A percentile compares a stretch with the other conserved stretches of the same genome.
phyloP scores from a whole-genome alignment of 176 grass and related monocot genomes.

The Zoysia japonica region DNA sequence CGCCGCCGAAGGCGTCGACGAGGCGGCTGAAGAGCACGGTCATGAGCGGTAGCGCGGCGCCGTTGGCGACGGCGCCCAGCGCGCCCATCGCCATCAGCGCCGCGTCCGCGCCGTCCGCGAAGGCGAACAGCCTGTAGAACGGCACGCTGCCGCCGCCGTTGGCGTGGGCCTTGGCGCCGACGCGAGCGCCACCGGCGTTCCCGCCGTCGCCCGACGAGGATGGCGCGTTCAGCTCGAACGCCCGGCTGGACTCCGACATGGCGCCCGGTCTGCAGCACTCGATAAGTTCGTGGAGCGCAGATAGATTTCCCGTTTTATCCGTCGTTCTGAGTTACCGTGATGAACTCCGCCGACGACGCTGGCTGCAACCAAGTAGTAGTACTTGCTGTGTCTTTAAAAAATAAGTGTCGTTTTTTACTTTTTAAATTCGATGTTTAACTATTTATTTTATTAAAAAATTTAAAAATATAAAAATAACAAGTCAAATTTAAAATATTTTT shows the following conservation, averaged over 20 bases:
- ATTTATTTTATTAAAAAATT: too few relatives aligned
- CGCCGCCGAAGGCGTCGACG: constrained; percentile 83
- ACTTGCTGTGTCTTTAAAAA: too few relatives aligned
- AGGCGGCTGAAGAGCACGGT: constrained; percentile 87
- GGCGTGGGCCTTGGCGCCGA: not conserved
- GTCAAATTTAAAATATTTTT: too few relatives aligned
- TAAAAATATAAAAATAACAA: too few relatives aligned
- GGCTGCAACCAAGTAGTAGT: too few relatives aligned
- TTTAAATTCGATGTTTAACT: too few relatives aligned
- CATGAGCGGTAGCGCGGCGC: constrained; percentile 85
- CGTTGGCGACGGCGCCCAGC: constrained; percentile 76
- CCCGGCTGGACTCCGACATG: constrained; percentile 49
- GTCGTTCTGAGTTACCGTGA: too few relatives aligned
- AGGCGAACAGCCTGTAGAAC: constrained; percentile 86
- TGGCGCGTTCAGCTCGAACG: constrained; percentile 26
- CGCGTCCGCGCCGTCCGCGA: constrained; percentile 75
- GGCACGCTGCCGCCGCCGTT: constrained; percentile 42
- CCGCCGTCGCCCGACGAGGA: constrained; percentile 22
- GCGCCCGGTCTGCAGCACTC: not conserved
- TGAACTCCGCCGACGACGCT: too few relatives aligned
- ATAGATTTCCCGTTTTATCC: too few relatives aligned
- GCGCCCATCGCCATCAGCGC: constrained; percentile 72
- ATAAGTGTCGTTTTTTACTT: too few relatives aligned
- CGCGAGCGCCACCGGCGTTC: not conserved
- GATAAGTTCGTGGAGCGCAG: too few relatives aligned